Percentiles rank a stretch among this genome's conserved stretches.
Evolutionary conservation across 768 basidiomycete species (phyloP).

Genomic region (Cystobasidium onofrii): DNA sequence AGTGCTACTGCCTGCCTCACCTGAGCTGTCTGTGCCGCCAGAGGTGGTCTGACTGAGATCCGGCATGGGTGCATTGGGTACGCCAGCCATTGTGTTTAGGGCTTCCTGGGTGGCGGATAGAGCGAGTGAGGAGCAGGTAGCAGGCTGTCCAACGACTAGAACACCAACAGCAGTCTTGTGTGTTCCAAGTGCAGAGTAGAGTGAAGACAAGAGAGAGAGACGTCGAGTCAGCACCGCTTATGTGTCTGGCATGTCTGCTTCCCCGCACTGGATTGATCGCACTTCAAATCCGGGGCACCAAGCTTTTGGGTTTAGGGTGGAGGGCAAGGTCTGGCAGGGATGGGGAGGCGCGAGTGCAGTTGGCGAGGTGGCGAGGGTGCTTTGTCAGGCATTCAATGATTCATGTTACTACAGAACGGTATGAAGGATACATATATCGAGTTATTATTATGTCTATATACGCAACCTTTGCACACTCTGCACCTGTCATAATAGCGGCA

Average conservation of each 20-base stretch:
- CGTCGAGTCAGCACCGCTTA: not conserved
- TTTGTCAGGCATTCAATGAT: no score
- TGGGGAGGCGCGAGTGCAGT: not conserved
- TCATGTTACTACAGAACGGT: no score
- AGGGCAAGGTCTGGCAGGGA: not conserved
- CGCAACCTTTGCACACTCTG: no score
- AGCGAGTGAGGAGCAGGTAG: not conserved
- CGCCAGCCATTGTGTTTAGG: slow-evolving; percentile 9
- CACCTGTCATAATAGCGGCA: no score
- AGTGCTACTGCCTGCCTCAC: not conserved
- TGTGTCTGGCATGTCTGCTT: not conserved
- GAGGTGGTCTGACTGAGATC: slow-evolving; percentile 24
- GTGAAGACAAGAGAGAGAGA: not conserved
- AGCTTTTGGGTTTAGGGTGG: not conserved
- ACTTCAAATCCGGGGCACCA: not conserved
- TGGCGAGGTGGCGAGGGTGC: not conserved
- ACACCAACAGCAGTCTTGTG: not conserved
- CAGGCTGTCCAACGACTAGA: not conserved
- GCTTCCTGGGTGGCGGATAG: no score
- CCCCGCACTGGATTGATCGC: not conserved
- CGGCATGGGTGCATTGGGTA: slow-evolving; percentile 11
- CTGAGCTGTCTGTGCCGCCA: slow-evolving; percentile 21
- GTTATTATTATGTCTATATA: no score
- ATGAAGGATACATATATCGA: no score
- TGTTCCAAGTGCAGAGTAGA: not conserved